Evolutionary conservation across 495 filamentous ascomycete species (phyloP), one percentile per base, ranked within the genome.

Genomic region (Aspergillus indologenus): DNA sequence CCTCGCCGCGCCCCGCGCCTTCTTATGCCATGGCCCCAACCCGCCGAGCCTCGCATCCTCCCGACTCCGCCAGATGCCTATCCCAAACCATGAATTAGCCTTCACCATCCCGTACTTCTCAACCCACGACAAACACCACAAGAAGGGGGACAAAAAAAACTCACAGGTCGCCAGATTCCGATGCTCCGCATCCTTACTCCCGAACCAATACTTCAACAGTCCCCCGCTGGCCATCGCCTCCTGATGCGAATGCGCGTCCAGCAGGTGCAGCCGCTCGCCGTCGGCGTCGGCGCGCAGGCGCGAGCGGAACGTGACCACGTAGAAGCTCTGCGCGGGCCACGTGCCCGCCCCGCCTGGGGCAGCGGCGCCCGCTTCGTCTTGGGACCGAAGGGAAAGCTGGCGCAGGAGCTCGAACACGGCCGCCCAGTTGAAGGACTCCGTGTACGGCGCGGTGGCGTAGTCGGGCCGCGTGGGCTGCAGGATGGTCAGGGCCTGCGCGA

Each of bases 161-260:
- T 64, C 65, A 81, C 87, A 92, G 46, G 89, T 92, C 49, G 89
- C 88, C 59, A 92, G 70, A 71, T 92, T 92, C 65, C 79, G 76
- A 22, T 81, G 78, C 31, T 86, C 69, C 34, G 68, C 75, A 73
- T 91, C 82, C 31, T 88, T 88, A 26, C 69, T 71, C 15, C 88
- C 88, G 68, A 89, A 92, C 90, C 90, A 94, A 74, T 92, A 92
- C 83, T 95, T 94, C 65, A 96, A 74, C 66, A 96, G 79, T n/a
- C 92, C 91, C 1, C 90, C 91, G 61, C 85, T 87, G 34, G 77
- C 77, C 5, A 82, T 85, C 12, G 92, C 92, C 71, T 96, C 90
- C 24, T 78, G 77, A 65, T 95, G 91, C 14, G 90, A 88, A 47
- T 82, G 80, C 62, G 82, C 82, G 69, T 96, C 92, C 57, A 96